Evolutionary conservation across 2,329 filamentous ascomycete genomes (phyloP).

Genomic region (Epichloe baconii): DNA sequence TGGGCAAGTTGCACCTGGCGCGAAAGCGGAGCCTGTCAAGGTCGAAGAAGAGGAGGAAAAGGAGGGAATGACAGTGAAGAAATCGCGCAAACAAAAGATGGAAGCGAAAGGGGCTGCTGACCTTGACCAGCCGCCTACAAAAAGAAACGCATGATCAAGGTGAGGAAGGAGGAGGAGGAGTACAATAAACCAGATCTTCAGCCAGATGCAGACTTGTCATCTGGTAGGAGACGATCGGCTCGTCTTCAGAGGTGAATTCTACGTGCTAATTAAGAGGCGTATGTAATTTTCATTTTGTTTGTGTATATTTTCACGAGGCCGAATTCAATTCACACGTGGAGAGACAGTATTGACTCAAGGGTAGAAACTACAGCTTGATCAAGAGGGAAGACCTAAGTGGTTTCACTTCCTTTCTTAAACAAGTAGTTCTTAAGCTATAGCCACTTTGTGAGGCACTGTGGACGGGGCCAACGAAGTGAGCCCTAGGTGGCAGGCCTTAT

Average conservation of each 20-base stretch:
- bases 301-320: background rate
- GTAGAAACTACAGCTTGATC: background rate
- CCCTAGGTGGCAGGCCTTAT: too few relatives aligned
- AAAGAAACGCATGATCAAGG: conserved; percentile 13
- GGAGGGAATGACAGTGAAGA: conserved; percentile 10
- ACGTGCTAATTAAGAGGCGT: too few relatives aligned
- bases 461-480: too few relatives aligned
- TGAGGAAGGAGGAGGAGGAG: conserved; percentile 11
- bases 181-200: conserved; percentile 1
- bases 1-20: conserved; percentile 26
- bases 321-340: too few relatives aligned
- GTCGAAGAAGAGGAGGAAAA: conserved; percentile 13
- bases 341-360: too few relatives aligned
- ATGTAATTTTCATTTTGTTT: background rate
- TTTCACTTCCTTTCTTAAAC: too few relatives aligned
- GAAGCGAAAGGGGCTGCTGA: conserved; percentile 13
- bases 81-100: conserved; percentile 15
- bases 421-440: too few relatives aligned
- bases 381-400: too few relatives aligned
- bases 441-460: too few relatives aligned
- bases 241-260: background rate
- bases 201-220: background rate
- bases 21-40: conserved; percentile 29
- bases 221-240: conserved; percentile 11
- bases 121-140: conserved; percentile 13